Evolutionary conservation across 2,329 filamentous ascomycete species (phyloP), one percentile per base, ranked within the genome.

Genomic region (Phoma herbarum): DNA sequence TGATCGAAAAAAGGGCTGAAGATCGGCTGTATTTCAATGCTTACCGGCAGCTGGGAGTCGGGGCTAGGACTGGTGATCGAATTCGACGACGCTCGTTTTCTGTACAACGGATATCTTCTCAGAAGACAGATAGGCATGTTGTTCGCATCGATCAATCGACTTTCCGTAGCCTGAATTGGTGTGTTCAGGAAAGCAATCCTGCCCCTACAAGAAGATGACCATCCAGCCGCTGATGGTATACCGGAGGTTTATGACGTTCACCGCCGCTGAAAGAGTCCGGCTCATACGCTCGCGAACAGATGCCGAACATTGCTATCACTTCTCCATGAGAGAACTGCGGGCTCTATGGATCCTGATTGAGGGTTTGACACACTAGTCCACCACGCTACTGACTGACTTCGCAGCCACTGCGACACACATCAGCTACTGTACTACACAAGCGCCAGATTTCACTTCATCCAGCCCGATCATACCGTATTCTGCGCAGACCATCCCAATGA

Each of bases 361-460:
- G 25, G 20, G 16, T 53, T 44, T 41, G 18, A 50, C 50, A 35
- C 12, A 26, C 2, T 5, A 26, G 39, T 45, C 39, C 18, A 33
- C 10, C 44, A 28, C 29, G 10, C 23, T 53, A 45, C 25, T 22
- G 42, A n/a, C 28, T 53, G 10, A 22, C 18, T 31, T 7, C 43
- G 39, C 50, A 45, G 51, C 56, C 50, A 59, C 44, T 35, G 56
- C 56, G 16, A 53, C 50, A 53, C 55, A 45, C 33, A 29, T 25
- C 33, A 33, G 41, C 41, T 46, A 14, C 25, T 59, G 56, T 53
- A 33, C 29, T 2, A 59, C 50, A 18, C 3, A n/a, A 9, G 2
- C 7, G 35, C 14, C 37, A 22, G 16, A 25, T 4, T n/a, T 41
- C 44, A 10, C 14, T 25, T 45, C 39, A 29, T 35, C 23, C 31